Conservation (phyloP, 371 early-diverging fungal species). For the Dinochytrium kinnereticum region DNA sequence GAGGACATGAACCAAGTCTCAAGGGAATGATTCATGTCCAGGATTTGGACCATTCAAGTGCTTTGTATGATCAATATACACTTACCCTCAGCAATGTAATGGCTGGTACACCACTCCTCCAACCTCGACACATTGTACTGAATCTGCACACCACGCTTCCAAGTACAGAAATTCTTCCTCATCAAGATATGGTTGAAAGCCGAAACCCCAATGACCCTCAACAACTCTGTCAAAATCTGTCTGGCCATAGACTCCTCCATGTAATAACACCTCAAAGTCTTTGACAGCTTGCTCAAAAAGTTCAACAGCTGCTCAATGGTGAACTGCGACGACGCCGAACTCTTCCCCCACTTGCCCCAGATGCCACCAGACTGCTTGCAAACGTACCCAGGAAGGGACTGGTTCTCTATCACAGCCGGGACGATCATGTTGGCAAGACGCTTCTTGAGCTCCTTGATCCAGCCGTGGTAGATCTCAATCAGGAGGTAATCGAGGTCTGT, state of each 20-base stretch:
- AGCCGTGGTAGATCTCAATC: slow-evolving; percentile 72
- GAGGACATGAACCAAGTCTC: too few relatives aligned
- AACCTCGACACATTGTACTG: slow-evolving; percentile 95
- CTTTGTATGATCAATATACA: too few relatives aligned
- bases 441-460: slow-evolving; percentile 95
- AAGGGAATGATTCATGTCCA: too few relatives aligned
- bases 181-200: slow-evolving; percentile 96
- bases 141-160: slow-evolving; percentile 88
- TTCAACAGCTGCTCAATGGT: slow-evolving; percentile 91
- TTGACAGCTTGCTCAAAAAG: slow-evolving; percentile 87
- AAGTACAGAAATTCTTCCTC: slow-evolving; percentile 68
- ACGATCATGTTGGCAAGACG: slow-evolving; percentile 90
- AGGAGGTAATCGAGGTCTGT: slow-evolving; percentile 64
- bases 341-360: slow-evolving; percentile 64
- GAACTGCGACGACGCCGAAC: slow-evolving; percentile 70
- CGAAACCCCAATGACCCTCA: slow-evolving; percentile 89
- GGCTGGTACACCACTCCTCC: slow-evolving; percentile 96
- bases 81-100: slow-evolving; percentile 78
- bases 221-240: slow-evolving; percentile 87
- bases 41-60: too few relatives aligned
- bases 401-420: slow-evolving; percentile 88
- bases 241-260: slow-evolving; percentile 78
- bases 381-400: slow-evolving; percentile 86
- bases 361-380: slow-evolving; percentile 88
- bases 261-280: slow-evolving; percentile 94